Conservation (phyloP, 2,329 filamentous ascomycete genomes). For the Venturia effusa region DNA sequence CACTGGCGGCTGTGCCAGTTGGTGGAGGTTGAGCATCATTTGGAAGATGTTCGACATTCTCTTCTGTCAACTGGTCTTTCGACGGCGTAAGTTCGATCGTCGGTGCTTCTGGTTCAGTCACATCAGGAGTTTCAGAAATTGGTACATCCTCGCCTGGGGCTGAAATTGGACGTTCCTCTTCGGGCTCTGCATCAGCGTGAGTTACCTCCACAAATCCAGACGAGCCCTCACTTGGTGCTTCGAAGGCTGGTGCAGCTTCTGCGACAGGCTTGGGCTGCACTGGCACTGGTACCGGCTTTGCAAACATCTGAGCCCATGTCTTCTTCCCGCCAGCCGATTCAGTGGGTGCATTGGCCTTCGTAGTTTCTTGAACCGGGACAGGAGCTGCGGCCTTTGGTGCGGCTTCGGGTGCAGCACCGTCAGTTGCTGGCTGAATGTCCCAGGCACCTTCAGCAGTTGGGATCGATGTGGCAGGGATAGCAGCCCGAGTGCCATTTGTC, state of each 20-base stretch:
- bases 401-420: slow-evolving; percentile 16
- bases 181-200: slow-evolving; percentile 26
- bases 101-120: slow-evolving; percentile 23
- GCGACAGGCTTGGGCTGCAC: slow-evolving; percentile 22
- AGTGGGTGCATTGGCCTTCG: slow-evolving; percentile 11
- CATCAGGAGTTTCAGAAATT: slow-evolving; percentile 16
- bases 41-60: slow-evolving; percentile 82
- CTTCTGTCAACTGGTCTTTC: slow-evolving; percentile 76
- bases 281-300: slow-evolving; percentile 28
- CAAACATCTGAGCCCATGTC: slow-evolving; percentile 45
- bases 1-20: slow-evolving; percentile 80
- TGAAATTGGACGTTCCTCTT: slow-evolving; percentile 25
- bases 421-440: slow-evolving; percentile 36
- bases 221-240: slow-evolving; percentile 25
- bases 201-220: slow-evolving; percentile 19
- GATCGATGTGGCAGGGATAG: slow-evolving; percentile 40
- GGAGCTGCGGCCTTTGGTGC: slow-evolving; percentile 4
- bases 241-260: slow-evolving; percentile 22
- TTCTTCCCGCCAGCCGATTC: slow-evolving; percentile 24
- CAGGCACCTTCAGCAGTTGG: slow-evolving; percentile 59
- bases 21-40: slow-evolving; percentile 64
- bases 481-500: slow-evolving; percentile 49
- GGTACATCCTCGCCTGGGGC: slow-evolving; percentile 15
- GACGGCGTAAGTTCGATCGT: slow-evolving; percentile 49
- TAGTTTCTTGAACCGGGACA: background rate